Percentiles rank a stretch among this genome's conserved stretches.
These are phyloP conservation scores for Leccinum pallidistipes DNA, from an alignment of 1,284 basidiomycete species.

Conservation along the genomic window DNA sequence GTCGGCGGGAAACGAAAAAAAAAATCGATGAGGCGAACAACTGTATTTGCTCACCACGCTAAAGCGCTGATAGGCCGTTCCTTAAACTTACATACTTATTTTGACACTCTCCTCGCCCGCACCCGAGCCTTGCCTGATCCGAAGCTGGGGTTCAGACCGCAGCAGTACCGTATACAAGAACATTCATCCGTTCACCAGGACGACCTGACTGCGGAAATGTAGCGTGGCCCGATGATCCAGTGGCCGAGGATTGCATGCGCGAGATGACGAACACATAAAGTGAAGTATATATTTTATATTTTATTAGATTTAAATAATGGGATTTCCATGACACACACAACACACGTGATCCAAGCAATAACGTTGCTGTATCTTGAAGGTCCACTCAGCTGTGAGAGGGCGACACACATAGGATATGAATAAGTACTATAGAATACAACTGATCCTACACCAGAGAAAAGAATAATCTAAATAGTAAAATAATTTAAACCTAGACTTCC, in stretches of 20 bases:
- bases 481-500: conserved; percentile 30
- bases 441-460: conserved; percentile 27
- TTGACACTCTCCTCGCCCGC: not conserved
- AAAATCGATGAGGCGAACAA: not conserved
- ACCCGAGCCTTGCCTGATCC: not conserved
- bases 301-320: too few species aligned
- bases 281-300: too few species aligned
- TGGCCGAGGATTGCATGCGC: too few species aligned
- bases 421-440: conserved; percentile 37
- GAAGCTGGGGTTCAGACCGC: not conserved
- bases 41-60: not conserved
- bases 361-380: too few species aligned
- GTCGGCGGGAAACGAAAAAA: not conserved
- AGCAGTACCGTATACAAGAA: not conserved
- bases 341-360: too few species aligned
- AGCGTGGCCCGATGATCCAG: not conserved
- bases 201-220: not conserved
- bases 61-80: not conserved
- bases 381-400: not conserved
- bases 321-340: too few species aligned
- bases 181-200: not conserved
- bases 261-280: too few species aligned
- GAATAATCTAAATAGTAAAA: conserved; percentile 7
- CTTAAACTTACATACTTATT: too few species aligned
- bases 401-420: conserved; percentile 16